Percentiles rank a stretch among this genome's conserved stretches.
phyloP scores from a whole-genome alignment of 148 eudicot genomes.

The Diospyros lotus region DNA sequence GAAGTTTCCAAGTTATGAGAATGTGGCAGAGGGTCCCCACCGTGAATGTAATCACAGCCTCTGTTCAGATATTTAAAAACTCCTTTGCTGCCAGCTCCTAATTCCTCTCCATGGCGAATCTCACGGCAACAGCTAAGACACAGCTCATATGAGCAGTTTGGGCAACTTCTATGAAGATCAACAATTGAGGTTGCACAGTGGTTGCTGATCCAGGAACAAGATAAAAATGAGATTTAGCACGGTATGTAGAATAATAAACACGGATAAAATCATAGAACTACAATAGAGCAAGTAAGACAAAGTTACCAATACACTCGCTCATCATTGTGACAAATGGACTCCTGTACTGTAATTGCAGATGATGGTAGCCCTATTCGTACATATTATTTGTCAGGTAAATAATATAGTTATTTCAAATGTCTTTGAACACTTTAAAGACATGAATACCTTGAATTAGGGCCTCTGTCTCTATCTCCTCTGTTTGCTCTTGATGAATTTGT shows the following conservation, averaged over 20 bases:
- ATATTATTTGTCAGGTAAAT: constrained; percentile 10
- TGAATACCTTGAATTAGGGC: constrained; percentile 46
- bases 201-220: constrained; percentile 44
- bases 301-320: constrained; percentile 79
- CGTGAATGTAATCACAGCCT: constrained; percentile 71
- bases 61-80: constrained; percentile 30
- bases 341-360: constrained; percentile 31
- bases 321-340: constrained; percentile 37
- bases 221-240: not conserved
- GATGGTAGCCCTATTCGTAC: constrained; percentile 24
- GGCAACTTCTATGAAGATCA: constrained; percentile 86
- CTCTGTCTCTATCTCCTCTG: constrained; percentile 50
- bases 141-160: constrained; percentile 70
- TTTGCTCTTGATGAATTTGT: constrained; percentile 54
- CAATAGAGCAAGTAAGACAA: constrained; percentile 1
- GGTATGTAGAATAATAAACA: constrained; percentile 1
- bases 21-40: constrained; percentile 54
- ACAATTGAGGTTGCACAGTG: constrained; percentile 80
- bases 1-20: constrained; percentile 15
- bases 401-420: not conserved
- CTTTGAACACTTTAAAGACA: not conserved
- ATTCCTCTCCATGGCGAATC: constrained; percentile 50
- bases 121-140: constrained; percentile 76
- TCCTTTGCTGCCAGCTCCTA: constrained; percentile 35
- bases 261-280: constrained; percentile 1